phyloP scores from a whole-genome alignment of 1,284 basidiomycete genomes.

The Prillingera fragicola region DNA sequence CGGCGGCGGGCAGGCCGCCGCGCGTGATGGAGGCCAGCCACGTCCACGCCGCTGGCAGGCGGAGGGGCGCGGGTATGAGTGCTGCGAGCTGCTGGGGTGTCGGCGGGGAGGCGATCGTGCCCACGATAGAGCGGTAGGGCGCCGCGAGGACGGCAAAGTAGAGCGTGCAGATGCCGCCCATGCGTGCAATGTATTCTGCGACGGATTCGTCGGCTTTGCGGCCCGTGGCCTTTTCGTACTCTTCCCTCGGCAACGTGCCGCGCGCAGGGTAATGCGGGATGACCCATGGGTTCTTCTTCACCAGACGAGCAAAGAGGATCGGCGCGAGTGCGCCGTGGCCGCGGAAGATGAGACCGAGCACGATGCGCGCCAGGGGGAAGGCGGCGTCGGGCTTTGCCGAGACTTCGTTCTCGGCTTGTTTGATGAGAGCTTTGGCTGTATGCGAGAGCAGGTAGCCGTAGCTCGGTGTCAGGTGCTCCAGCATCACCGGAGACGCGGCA shows the following conservation, averaged over 20 bases:
- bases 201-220: slow-evolving; percentile 52
- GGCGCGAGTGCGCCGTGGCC: slow-evolving; percentile 60
- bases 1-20: slow-evolving; percentile 16
- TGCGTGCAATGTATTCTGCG: slow-evolving; percentile 66
- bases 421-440: slow-evolving; percentile 77
- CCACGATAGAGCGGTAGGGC: slow-evolving; percentile 37
- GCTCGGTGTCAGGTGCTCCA: slow-evolving; percentile 11
- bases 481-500: slow-evolving; percentile 48
- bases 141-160: slow-evolving; percentile 74
- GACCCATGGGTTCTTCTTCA: slow-evolving; percentile 65
- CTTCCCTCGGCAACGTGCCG: slow-evolving; percentile 50
- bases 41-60: slow-evolving; percentile 61
- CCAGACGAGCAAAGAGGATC: slow-evolving; percentile 76
- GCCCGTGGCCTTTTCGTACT: slow-evolving; percentile 65
- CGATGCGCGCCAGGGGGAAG: slow-evolving; percentile 71
- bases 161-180: slow-evolving; percentile 76
- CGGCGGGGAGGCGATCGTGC: slow-evolving; percentile 29
- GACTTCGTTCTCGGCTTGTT: slow-evolving; percentile 92
- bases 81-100: slow-evolving; percentile 45
- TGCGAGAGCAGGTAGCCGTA: slow-evolving; percentile 80
- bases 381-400: slow-evolving; percentile 81
- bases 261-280: slow-evolving; percentile 48
- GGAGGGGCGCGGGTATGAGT: slow-evolving; percentile 56
- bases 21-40: slow-evolving; percentile 53
- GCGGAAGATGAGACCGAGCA: slow-evolving; percentile 60